Percentiles rank a stretch among this genome's conserved stretches.
phyloP scores from a whole-genome alignment of 805 yeast genomes.

The Kazachstania viticola region DNA sequence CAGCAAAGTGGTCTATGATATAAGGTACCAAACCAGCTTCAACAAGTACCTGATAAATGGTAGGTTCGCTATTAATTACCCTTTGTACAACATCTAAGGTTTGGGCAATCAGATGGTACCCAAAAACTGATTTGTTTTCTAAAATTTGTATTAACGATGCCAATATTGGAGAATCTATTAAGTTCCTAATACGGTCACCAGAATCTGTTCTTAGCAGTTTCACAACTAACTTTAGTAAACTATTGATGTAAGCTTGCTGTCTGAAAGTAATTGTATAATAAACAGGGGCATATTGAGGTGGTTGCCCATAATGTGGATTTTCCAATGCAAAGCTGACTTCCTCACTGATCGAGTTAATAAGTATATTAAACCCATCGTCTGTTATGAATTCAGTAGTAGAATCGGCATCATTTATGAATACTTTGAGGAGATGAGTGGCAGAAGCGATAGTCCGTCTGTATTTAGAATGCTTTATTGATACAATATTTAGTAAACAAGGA shows the following conservation, averaged over 20 bases:
- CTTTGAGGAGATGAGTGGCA: slow-evolving; percentile 47
- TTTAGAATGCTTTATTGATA: slow-evolving; percentile 39
- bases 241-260: slow-evolving; percentile 48
- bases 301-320: slow-evolving; percentile 47
- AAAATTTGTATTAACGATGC: slow-evolving; percentile 48
- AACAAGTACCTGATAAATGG: slow-evolving; percentile 66
- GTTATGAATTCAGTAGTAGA: slow-evolving; percentile 53
- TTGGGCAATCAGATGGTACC: slow-evolving; percentile 48
- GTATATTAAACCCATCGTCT: slow-evolving; percentile 48
- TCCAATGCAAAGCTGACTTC: slow-evolving; percentile 57
- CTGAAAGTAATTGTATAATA: slow-evolving; percentile 44
- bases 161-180: slow-evolving; percentile 77
- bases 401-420: slow-evolving; percentile 34
- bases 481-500: slow-evolving; percentile 49
- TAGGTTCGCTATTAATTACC: slow-evolving; percentile 83
- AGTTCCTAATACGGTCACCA: slow-evolving; percentile 73
- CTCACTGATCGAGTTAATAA: slow-evolving; percentile 48
- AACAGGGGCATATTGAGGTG: slow-evolving; percentile 40
- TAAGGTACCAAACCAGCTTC: slow-evolving; percentile 67
- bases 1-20: slow-evolving; percentile 45
- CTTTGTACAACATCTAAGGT: slow-evolving; percentile 53
- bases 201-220: slow-evolving; percentile 59
- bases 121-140: slow-evolving; percentile 47
- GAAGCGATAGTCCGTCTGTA: slow-evolving; percentile 49
- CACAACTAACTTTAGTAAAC: slow-evolving; percentile 50